Percentiles rank a stretch among this genome's conserved stretches.
Conservation (phyloP, 345 rosid species). For the Pelargonium nanum region DNA sequence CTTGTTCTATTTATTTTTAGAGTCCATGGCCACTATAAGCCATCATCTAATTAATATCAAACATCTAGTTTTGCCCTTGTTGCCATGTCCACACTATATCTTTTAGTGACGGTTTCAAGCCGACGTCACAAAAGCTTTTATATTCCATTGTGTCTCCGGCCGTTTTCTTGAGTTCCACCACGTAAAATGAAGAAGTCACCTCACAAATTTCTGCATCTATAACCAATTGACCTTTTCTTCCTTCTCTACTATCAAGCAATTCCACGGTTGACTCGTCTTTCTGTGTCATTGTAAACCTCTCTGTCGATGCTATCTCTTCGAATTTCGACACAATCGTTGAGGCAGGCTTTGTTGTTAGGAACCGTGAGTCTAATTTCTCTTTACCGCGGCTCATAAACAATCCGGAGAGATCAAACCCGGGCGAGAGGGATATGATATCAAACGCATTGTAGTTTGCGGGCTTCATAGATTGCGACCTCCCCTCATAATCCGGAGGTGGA, state of each 20-base stretch:
- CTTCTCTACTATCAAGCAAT: conserved; percentile 49
- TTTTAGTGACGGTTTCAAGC: conserved; percentile 60
- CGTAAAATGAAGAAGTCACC: conserved; percentile 55
- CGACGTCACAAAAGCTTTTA: conserved; percentile 45
- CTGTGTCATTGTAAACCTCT: conserved; percentile 38
- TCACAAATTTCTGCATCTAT: conserved; percentile 71
- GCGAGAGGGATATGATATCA: conserved; percentile 66
- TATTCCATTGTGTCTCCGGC: conserved; percentile 80
- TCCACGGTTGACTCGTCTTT: conserved; percentile 47
- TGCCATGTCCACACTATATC: conserved; percentile 93
- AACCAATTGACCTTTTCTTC: conserved; percentile 72
- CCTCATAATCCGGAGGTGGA: neutral
- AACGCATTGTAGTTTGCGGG: conserved; percentile 62
- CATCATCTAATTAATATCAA: too few relatives aligned
- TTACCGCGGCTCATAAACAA: conserved; percentile 44
- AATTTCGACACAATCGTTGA: conserved; percentile 58
- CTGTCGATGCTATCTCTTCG: conserved; percentile 51
- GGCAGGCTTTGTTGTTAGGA: conserved; percentile 49
- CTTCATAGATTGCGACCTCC: conserved; percentile 2
- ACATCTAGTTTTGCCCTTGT: too few relatives aligned
- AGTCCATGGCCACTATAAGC: too few relatives aligned
- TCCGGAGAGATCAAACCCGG: conserved; percentile 69
- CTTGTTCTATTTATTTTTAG: too few relatives aligned
- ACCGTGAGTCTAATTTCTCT: conserved; percentile 28
- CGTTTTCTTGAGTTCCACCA: conserved; percentile 68